Percentiles rank a stretch among this genome's conserved stretches.
phyloP scores from a whole-genome alignment of 2,329 filamentous ascomycete species.

The Penicillium rolfsii region DNA sequence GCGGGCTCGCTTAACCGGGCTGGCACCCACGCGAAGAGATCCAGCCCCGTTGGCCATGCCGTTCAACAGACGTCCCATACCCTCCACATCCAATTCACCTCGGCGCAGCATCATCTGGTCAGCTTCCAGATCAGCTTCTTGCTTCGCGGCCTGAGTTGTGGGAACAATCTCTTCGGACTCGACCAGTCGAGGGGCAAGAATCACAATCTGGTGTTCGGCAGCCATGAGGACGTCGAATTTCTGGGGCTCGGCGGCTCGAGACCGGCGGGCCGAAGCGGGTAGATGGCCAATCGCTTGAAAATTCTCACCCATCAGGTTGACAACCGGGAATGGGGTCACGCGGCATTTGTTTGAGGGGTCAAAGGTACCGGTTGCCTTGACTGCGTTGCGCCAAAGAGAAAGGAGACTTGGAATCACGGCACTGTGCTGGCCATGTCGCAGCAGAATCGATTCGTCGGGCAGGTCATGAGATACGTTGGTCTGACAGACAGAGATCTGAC shows the following conservation, averaged over 20 bases:
- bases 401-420: conserved; percentile 49
- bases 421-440: conserved; percentile 48
- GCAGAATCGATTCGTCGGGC: conserved; percentile 49
- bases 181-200: conserved; percentile 38
- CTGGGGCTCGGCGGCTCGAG: conserved; percentile 26
- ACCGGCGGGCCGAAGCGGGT: conserved; percentile 33
- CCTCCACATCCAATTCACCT: conserved; percentile 52
- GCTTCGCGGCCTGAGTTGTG: conserved; percentile 18
- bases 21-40: conserved; percentile 37
- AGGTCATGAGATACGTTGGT: conserved; percentile 40
- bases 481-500: conserved; percentile 47
- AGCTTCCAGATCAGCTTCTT: conserved; percentile 29
- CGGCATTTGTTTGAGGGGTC: conserved; percentile 45
- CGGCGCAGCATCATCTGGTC: conserved; percentile 48
- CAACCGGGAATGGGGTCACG: conserved; percentile 43
- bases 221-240: conserved; percentile 46
- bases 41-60: conserved; percentile 44
- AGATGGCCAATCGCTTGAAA: conserved; percentile 45
- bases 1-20: conserved; percentile 42
- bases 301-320: conserved; percentile 47
- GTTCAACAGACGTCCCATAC: conserved; percentile 52
- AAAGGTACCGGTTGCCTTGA: conserved; percentile 43
- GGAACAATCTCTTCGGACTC: conserved; percentile 30
- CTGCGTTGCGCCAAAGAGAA: conserved; percentile 49
- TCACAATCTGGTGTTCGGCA: conserved; percentile 46